Evolutionary conservation across 164 flowering plant species (phyloP).

Genomic region (Nelumbo lutea): DNA sequence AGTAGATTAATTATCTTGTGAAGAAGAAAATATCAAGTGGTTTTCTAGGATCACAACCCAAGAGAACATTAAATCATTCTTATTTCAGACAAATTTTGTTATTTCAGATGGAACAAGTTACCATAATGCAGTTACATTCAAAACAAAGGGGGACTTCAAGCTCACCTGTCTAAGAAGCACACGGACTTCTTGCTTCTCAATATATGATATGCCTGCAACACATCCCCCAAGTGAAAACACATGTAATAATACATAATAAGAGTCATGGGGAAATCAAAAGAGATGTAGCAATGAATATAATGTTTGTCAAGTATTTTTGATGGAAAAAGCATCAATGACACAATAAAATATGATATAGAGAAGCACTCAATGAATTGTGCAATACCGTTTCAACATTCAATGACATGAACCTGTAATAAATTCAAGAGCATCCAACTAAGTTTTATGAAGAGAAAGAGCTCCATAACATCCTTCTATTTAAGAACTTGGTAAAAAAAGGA

Average conservation of each 20-base stretch:
- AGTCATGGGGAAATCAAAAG: background rate
- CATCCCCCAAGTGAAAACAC: slow-evolving; percentile 7
- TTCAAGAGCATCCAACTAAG: background rate
- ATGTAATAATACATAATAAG: no score
- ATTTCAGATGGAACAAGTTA: background rate
- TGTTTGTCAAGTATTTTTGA: background rate
- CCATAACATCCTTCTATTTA: background rate
- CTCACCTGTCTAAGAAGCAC: slow-evolving; percentile 73
- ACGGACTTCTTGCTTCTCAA: slow-evolving; percentile 90
- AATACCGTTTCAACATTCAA: no score
- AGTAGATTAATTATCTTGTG: no score
- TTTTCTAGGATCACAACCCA: background rate
- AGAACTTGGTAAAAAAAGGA: no score
- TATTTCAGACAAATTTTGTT: no score
- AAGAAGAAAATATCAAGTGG: background rate
- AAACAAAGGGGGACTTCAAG: background rate
- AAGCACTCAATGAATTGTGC: no score
- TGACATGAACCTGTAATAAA: background rate
- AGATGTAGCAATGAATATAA: background rate
- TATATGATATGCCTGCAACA: slow-evolving; percentile 70
- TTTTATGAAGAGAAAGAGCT: background rate
- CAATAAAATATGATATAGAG: no score
- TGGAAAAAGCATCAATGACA: background rate
- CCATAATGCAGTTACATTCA: background rate
- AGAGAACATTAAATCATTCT: background rate